Percentiles rank a stretch among this genome's conserved stretches.
Evolutionary conservation across 2,329 filamentous ascomycete genomes (phyloP).

Genomic region (Calonectria leucothoes): DNA sequence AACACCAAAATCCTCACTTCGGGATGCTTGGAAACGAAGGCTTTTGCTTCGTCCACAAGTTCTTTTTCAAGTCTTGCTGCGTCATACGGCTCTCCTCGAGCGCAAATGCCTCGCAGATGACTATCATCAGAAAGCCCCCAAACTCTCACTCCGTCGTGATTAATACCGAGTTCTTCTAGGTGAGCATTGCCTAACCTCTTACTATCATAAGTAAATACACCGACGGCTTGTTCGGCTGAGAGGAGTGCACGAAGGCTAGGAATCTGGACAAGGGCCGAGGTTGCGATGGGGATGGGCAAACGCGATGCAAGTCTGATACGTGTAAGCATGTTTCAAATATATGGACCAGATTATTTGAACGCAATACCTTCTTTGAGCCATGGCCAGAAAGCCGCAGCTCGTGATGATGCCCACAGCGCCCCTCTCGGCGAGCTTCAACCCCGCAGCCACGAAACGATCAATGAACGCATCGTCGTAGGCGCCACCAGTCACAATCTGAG

Average conservation of each 20-base stretch:
- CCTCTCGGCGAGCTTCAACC: conserved; percentile 44
- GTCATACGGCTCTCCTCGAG: conserved; percentile 31
- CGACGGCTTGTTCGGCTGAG: conserved; percentile 37
- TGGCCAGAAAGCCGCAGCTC: conserved; percentile 53
- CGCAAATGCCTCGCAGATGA: conserved; percentile 32
- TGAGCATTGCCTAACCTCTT: conserved; percentile 35
- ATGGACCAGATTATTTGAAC: neutral
- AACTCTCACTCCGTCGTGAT: conserved; percentile 32
- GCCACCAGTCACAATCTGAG: conserved; percentile 43
- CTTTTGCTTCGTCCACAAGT: conserved; percentile 31
- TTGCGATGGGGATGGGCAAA: conserved; percentile 49
- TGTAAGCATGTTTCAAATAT: neutral
- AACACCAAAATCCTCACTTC: conserved; percentile 39
- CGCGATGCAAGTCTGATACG: conserved; percentile 42
- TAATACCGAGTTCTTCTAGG: conserved; percentile 36
- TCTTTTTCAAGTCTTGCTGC: conserved; percentile 32
- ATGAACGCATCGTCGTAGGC: conserved; percentile 48
- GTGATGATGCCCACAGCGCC: conserved; percentile 52
- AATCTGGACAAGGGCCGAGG: conserved; percentile 50
- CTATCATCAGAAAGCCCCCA: conserved; percentile 37
- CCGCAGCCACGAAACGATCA: conserved; percentile 48
- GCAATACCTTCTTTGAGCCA: conserved; percentile 47
- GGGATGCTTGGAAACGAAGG: conserved; percentile 23
- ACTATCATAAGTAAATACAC: conserved; percentile 48
- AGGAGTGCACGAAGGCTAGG: conserved; percentile 45